Percentiles rank a stretch among this genome's conserved stretches.
Evolutionary conservation across 768 basidiomycete genomes (phyloP).

Genomic region (Xerocomus brunneocitrinus): DNA sequence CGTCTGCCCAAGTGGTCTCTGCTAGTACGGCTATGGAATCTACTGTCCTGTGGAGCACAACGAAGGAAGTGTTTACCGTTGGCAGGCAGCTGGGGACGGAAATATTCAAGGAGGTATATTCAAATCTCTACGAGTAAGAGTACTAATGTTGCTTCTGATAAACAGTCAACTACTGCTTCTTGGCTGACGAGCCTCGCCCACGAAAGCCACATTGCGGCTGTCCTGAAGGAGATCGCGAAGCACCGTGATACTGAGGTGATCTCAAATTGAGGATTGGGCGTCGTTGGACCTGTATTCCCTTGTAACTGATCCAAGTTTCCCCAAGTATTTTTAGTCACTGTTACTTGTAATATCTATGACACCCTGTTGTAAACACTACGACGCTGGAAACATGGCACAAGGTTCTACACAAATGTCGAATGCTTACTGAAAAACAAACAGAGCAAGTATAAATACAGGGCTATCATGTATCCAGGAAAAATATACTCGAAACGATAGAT

Average conservation of each 20-base stretch:
- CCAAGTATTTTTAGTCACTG: background rate
- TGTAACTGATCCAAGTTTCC: background rate
- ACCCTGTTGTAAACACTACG: too few relatives aligned
- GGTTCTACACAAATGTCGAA: background rate
- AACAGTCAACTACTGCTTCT: constrained; percentile 18
- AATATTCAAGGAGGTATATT: constrained; percentile 20
- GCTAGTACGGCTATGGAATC: background rate
- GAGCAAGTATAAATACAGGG: background rate
- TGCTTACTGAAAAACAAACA: background rate
- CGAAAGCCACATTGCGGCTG: constrained; percentile 21
- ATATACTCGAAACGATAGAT: background rate
- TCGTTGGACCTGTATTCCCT: background rate
- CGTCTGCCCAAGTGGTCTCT: constrained; percentile 6
- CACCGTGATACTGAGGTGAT: background rate
- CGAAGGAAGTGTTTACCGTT: constrained; percentile 14
- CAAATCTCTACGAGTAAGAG: constrained; percentile 4
- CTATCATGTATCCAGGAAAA: background rate
- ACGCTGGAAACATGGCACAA: too few relatives aligned
- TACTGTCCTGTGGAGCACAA: constrained; percentile 13
- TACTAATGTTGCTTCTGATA: constrained; percentile 5
- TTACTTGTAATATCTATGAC: background rate
- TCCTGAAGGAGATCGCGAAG: constrained; percentile 19
- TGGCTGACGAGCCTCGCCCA: constrained; percentile 23
- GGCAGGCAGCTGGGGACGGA: constrained; percentile 16
- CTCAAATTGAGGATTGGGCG: background rate